Percentiles rank a stretch among this genome's conserved stretches.
These are phyloP conservation scores for Cladosporium sp. DNA, from an alignment of 2,329 filamentous ascomycete species.

Conservation along the genomic window DNA sequence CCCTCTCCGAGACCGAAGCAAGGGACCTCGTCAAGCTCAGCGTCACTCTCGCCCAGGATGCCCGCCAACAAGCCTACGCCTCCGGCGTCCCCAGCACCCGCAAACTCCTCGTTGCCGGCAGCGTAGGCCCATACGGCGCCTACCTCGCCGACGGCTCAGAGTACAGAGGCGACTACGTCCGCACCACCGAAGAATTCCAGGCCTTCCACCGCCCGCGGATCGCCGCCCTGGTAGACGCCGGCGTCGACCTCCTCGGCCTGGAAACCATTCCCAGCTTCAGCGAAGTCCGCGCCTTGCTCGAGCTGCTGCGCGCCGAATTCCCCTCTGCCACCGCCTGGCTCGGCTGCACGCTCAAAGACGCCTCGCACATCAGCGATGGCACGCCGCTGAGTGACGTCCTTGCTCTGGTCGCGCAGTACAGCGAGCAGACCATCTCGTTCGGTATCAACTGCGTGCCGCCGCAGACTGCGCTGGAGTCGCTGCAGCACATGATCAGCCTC, in stretches of 20 bases:
- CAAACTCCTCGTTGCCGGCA: slow-evolving; percentile 44
- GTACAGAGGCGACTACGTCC: slow-evolving; percentile 46
- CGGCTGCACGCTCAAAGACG: slow-evolving; percentile 42
- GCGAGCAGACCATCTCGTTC: slow-evolving; percentile 41
- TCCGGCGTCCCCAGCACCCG: slow-evolving; percentile 15
- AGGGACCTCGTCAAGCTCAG: slow-evolving; percentile 42
- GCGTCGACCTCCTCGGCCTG: slow-evolving; percentile 46
- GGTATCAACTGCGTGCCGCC: slow-evolving; percentile 49
- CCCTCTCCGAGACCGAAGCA: slow-evolving; percentile 36
- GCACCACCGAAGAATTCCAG: slow-evolving; percentile 35
- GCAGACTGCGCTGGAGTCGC: slow-evolving; percentile 35
- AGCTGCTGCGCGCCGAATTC: slow-evolving; percentile 43
- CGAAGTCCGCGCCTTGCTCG: slow-evolving; percentile 43
- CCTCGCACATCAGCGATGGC: slow-evolving; percentile 43
- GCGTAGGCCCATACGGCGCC: slow-evolving; percentile 51
- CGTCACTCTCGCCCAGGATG: slow-evolving; percentile 43
- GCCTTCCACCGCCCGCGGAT: slow-evolving; percentile 48
- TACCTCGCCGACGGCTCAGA: slow-evolving; percentile 50
- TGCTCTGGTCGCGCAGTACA: slow-evolving; percentile 30
- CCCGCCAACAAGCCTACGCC: slow-evolving; percentile 37
- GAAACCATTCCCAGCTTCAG: slow-evolving; percentile 47
- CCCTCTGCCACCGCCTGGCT: slow-evolving; percentile 42
- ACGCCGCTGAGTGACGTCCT: slow-evolving; percentile 40
- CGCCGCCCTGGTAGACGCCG: slow-evolving; percentile 41
- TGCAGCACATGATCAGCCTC: slow-evolving; percentile 34